Evolutionary conservation across 2,329 filamentous ascomycete species (phyloP).

Genomic region (Fusarium tupiense): DNA sequence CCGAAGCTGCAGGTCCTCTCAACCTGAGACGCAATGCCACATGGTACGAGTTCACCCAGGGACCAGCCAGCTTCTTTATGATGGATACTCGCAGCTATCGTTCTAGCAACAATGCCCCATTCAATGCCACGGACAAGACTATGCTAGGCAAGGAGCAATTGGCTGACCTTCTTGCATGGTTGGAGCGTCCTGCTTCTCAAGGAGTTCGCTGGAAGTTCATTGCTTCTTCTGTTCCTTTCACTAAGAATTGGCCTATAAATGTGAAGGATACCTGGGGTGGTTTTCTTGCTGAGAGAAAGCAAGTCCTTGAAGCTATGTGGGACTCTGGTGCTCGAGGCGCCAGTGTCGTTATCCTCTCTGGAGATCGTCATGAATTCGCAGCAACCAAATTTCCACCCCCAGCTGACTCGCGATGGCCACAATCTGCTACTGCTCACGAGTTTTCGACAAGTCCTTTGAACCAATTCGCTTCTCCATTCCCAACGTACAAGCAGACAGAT

Average conservation of each 20-base stretch:
- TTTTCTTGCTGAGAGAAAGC: conserved; percentile 81
- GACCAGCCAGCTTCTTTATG: conserved; percentile 93
- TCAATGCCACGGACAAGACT: conserved; percentile 74
- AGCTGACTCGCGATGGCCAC: conserved; percentile 68
- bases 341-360: conserved; percentile 85
- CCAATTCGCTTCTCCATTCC: conserved; percentile 90
- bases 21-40: conserved; percentile 66
- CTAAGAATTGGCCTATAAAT: conserved; percentile 95
- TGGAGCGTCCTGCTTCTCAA: conserved; percentile 74
- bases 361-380: conserved; percentile 96
- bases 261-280: conserved; percentile 93
- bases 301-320: conserved; percentile 92
- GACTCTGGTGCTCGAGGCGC: conserved; percentile 77
- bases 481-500: conserved; percentile 84
- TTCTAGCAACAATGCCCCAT: conserved; percentile 70
- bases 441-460: conserved; percentile 91
- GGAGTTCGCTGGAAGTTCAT: conserved; percentile 95
- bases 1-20: conserved; percentile 59
- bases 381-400: conserved; percentile 82
- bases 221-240: conserved; percentile 91
- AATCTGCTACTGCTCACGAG: conserved; percentile 78
- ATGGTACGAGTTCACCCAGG: conserved; percentile 90
- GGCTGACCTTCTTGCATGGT: conserved; percentile 79
- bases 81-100: conserved; percentile 91
- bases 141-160: conserved; percentile 89